Evolutionary conservation across 1,284 basidiomycete genomes (phyloP).

Genomic region (Tetrapyrgos nigripes): DNA sequence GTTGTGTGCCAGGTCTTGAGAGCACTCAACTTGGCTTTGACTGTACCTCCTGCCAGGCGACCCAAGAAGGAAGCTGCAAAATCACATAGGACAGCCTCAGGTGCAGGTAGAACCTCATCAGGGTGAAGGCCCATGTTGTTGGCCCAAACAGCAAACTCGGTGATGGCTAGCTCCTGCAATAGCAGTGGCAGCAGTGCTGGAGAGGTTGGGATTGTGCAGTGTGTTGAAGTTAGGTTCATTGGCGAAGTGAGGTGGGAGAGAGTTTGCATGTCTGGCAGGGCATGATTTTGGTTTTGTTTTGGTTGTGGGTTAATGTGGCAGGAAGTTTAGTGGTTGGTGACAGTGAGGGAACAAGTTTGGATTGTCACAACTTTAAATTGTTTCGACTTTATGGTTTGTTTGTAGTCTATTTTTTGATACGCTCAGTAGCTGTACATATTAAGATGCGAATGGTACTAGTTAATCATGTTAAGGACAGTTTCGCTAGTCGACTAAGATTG

Average conservation of each 20-base stretch:
- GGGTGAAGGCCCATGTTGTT: background rate
- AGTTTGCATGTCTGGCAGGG: background rate
- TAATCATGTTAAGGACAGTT: too few species aligned
- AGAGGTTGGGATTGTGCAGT: background rate
- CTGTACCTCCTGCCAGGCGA: too few species aligned
- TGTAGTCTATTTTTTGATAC: background rate
- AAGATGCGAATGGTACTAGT: too few species aligned
- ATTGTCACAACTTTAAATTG: too few species aligned
- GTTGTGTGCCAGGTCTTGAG: too few species aligned
- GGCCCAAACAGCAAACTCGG: background rate
- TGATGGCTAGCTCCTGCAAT: too few species aligned
- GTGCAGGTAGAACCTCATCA: background rate
- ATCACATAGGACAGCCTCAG: background rate
- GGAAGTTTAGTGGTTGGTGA: background rate
- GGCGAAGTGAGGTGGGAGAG: too few species aligned
- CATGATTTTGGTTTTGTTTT: background rate
- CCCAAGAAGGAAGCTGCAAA: background rate
- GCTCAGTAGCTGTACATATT: too few species aligned
- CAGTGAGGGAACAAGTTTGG: too few species aligned
- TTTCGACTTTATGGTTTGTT: conserved; percentile 9
- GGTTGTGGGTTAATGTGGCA: background rate
- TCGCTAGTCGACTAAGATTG: too few species aligned
- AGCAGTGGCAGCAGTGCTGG: too few species aligned
- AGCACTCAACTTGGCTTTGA: too few species aligned
- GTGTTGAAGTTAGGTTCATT: background rate